Evolutionary conservation across 129 eudicot genomes (phyloP), one percentile per base, ranked within the genome.

Genomic region (Lonicera japonica): DNA sequence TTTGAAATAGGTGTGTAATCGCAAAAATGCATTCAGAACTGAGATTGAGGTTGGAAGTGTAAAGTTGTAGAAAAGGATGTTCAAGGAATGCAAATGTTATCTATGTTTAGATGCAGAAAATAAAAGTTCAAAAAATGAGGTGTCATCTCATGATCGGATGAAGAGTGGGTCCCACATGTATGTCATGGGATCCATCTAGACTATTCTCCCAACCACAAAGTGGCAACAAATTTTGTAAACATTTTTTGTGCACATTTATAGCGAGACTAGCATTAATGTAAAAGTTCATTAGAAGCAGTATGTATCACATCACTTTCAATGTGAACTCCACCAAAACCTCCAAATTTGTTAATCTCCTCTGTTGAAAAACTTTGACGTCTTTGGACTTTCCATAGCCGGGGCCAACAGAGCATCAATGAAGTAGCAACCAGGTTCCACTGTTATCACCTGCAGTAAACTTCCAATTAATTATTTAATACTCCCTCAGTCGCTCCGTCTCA

Each of bases 371-470:
- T 80, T 83, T 55, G 99, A 82, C 64, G 96, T 81, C 56, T 67
- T 72, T 48, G 81, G 21, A 54, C 77, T 85, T 73, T 85, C 78
- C 89, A 88, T 78, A 56, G 99, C 99, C 6, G 99, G 96, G 67
- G 55, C 46, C 63, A 94, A 60, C 69, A 88, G 62, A 29, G 92
- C 87, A 65, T 83, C 86, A 71, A 94, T 88, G 85, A 94, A 94
- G 75, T 94, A 94, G 83, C 99, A 94, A 57, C 99, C 99, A 40
- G 99, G 99, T 73, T 94, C 99, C 63, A 94, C 99, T 0, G 99
- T 94, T 43, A 94, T 83, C 69, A 94, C 99, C 99, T 92, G 73
- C 65, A 81, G 45, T 46, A 25, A 55, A 46, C 8, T 60, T 56
- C 47, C 58, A 59, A 52, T 43, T 43, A 3, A 43, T 43, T 29